Evolutionary conservation across 164 flowering plant species (phyloP), one percentile per base, ranked within the genome.

Genomic region (Liriodendron chinense): DNA sequence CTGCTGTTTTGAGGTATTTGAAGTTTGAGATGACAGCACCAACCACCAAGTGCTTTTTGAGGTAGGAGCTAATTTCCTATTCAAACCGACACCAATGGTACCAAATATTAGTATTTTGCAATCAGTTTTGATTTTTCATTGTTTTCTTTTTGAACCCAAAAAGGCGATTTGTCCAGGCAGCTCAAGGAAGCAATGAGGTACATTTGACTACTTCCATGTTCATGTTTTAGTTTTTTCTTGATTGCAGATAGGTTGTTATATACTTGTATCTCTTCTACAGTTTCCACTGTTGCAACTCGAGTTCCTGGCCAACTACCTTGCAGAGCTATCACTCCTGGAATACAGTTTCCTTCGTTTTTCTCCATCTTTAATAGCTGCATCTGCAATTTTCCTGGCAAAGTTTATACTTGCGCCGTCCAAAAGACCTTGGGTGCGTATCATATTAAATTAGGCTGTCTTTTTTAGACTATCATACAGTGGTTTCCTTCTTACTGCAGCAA

Each of bases 21-120:
- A 91, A 94, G 86, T 96, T 94, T 78, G 97, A 94, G 85, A 87
- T 96, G 93, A 92, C 98, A 47, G 93, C 97, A 3, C 93, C 99
- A 53, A 96, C 99, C 8, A 80, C 84, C 7, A 96, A 93, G 87
- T 90, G 97, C 74, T 96, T 96, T 77, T 78, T 96, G 70, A 90
- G 99, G 98, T 93, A 83, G 76, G 20, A 20, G 2, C 14, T 47
- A 9, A 14, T 68, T 25, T 64, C 25, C 9, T 9, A 4, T 67
- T 67, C 1, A 43, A 48, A 22, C 18, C 53, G 14, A n/a, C 47
- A 21, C 5, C 23, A 10, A 14, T 16, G 48, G 22, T 7, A 20
- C 43, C 8, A 24, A 48, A 34, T 23, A 7, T 53, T 5, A 22
- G 26, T 74, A 47, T 26, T 71, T 20, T 10, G 16, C 18, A 22